Evolutionary conservation across 2,329 filamentous ascomycete genomes (phyloP).

Genomic region (Calonectria ilicicola): DNA sequence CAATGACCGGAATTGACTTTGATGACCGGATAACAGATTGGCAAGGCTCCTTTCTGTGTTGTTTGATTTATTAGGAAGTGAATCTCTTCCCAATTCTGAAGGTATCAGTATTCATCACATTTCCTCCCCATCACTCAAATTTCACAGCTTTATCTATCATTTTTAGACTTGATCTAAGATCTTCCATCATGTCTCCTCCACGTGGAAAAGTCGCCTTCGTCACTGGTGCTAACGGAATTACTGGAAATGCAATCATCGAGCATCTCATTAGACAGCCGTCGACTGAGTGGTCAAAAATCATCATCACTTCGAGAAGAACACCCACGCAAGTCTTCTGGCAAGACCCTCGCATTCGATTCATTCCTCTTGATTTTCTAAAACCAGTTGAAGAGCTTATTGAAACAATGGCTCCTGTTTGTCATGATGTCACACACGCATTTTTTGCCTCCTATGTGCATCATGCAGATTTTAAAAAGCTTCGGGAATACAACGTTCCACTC

Average conservation of each 20-base stretch:
- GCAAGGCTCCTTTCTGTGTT: background rate
- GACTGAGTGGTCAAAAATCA: conserved; percentile 36
- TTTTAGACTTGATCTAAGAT: background rate
- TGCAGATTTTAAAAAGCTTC: conserved; percentile 31
- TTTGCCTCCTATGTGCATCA: conserved; percentile 33
- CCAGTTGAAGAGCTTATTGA: conserved; percentile 32
- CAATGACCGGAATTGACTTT: background rate
- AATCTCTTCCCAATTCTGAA: background rate
- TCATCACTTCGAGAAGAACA: conserved; percentile 28
- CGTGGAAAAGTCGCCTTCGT: conserved; percentile 31
- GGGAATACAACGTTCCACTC: conserved; percentile 29
- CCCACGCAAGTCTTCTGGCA: conserved; percentile 29
- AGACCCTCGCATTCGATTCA: conserved; percentile 28
- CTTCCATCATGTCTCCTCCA: conserved; percentile 3
- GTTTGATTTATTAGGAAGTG: background rate
- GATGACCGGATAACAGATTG: too few species aligned
- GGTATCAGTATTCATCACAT: background rate
- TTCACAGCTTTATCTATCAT: background rate
- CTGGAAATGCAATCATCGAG: conserved; percentile 33
- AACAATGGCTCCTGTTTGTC: conserved; percentile 24
- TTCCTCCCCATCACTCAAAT: background rate
- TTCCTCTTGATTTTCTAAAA: conserved; percentile 31
- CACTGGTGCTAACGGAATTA: conserved; percentile 33
- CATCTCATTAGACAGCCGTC: conserved; percentile 30
- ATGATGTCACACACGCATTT: conserved; percentile 33